Base-by-base conservation (phyloP, 441 rosid species). In the Adansonia madagascariensis region DNA sequence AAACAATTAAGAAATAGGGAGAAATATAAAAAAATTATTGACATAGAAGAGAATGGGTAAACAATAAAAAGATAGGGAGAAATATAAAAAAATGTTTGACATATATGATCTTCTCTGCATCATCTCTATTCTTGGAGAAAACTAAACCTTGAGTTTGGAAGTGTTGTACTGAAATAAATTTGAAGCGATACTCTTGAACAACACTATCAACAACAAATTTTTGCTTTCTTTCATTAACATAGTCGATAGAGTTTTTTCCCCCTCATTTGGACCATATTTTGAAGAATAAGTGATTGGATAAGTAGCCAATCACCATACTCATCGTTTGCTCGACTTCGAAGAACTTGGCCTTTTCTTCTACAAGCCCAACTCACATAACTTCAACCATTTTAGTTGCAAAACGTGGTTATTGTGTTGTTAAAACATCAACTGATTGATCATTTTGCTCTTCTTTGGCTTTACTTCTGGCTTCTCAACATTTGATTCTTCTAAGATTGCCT, bases 141-240 rank as follows among this genome's bases (percentile, higher is more conserved):
- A 64, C 46, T 62, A 43, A 62, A 20, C 62, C 18, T 35, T 63
- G 68, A 63, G 44, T 35, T 63, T 15, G 3, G 10, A 14, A 35
- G 67, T 63, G 3, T 14, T 6, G 43, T 41, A 1, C 8, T 63
- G 47, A 63, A 14, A 63, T 63, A 63, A 39, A 35, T 35, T 63
- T 14, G 10, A 63, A 63, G 68, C 68, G 6, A 63, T 14, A 35
- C 67, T 15, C 46, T 35, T 63, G 68, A 63, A 63, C 68, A 31
- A 39, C 46, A 63, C 1, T 63, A 9, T 35, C 68, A 63, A 15
- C 68, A 15, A 63, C 47, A 6, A 24, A 14, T 35, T 63, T 63
- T 63, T 63, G 5, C 8, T 24, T 11, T 60, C 41, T 63, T 9
- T 20, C 47, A 35, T 39, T 20, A 14, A 35, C 46, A 35, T n/a